Evolutionary conservation across 1,284 basidiomycete genomes (phyloP).

Genomic region (Ganoderma sinense): DNA sequence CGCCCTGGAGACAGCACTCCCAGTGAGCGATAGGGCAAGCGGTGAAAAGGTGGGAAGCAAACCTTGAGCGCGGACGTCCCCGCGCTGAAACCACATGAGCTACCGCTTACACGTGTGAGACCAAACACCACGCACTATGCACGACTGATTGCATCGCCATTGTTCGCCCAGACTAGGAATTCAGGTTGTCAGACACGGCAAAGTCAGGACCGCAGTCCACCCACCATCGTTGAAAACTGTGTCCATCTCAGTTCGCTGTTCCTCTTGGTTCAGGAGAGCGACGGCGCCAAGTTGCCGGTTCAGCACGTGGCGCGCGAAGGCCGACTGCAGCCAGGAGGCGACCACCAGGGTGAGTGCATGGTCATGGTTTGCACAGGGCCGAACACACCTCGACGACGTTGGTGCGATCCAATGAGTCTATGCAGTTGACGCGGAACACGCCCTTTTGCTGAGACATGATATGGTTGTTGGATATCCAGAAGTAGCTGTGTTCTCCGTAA

Average conservation of each 20-base stretch:
- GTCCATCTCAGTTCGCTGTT: slow-evolving; percentile 69
- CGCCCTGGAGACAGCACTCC: slow-evolving; percentile 61
- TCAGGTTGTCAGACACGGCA: neutral
- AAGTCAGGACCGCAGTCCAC: slow-evolving; percentile 54
- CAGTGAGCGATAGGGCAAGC: slow-evolving; percentile 11
- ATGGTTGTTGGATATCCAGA: slow-evolving; percentile 82
- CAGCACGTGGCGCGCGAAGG: slow-evolving; percentile 87
- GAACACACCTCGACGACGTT: slow-evolving; percentile 82
- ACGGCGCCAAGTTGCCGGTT: slow-evolving; percentile 84
- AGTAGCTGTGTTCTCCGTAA: slow-evolving; percentile 60
- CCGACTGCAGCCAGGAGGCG: slow-evolving; percentile 63
- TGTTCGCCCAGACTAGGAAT: slow-evolving; percentile 95
- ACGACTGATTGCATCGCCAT: slow-evolving; percentile 88
- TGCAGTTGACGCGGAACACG: slow-evolving; percentile 89
- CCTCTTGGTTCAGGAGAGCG: slow-evolving; percentile 64
- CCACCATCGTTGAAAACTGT: slow-evolving; percentile 87
- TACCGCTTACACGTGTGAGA: slow-evolving; percentile 9
- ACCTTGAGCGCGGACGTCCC: slow-evolving; percentile 94
- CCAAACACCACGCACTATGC: slow-evolving; percentile 72
- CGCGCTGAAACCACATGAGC: slow-evolving; percentile 54
- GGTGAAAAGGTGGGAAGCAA: slow-evolving; percentile 27
- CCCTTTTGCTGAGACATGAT: slow-evolving; percentile 86
- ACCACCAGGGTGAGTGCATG: slow-evolving; percentile 5
- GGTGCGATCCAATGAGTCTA: slow-evolving; percentile 92
- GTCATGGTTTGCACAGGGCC: neutral